Base-by-base conservation (phyloP, 192 early-diverging fungal genomes). In the Linnemannia zychae region DNA sequence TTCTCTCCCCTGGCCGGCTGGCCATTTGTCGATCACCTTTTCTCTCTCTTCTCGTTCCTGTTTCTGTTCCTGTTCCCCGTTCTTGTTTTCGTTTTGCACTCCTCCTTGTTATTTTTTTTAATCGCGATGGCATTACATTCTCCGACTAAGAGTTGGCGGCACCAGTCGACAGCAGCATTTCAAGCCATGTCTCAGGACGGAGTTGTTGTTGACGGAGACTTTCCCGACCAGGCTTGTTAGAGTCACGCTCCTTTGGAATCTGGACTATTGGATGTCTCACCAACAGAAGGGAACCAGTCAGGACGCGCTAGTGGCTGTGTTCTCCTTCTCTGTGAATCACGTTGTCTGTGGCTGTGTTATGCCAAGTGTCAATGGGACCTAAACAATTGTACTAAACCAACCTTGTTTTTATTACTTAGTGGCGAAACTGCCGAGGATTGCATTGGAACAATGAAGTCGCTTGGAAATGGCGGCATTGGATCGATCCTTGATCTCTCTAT, bases 371-470 rank as follows among this genome's bases (percentile, higher is more conserved):
- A 63, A 13, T 31, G 12, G 57, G n/a, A n/a, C n/a, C n/a, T n/a
- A n/a, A n/a, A 33, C 40, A 9, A 44, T 44, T 44, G 40, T 6
- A 44, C 40, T 63, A n/a, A 13, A 31, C 28, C 31, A 63, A 31
- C 57, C 13, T 63, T 63, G 3, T 28, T 31, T 75, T 48, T 24
- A 24, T 16, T 28, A 16, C 24, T 11, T 90, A 96, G 95, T n/a
- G 98, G 98, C 66, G 97, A 99, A 87, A 91, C 93, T 44, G 90
- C 94, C 44, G 90, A 93, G 52, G 95, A 98, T 85, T 96, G 97
- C 49, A 88, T 95, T 28, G 91, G 91, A 48, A 94, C 94, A 37
- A 98, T 99, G 96, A 89, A 90, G 28, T 48, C 72, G 31, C 91
- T 97, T 71, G 88, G 88, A 53, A 84, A 87, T 18, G 74, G 87